These are phyloP conservation scores for Pilaira anomala DNA, from an alignment of 192 early-diverging fungal genomes.

Conservation along the genomic window DNA sequence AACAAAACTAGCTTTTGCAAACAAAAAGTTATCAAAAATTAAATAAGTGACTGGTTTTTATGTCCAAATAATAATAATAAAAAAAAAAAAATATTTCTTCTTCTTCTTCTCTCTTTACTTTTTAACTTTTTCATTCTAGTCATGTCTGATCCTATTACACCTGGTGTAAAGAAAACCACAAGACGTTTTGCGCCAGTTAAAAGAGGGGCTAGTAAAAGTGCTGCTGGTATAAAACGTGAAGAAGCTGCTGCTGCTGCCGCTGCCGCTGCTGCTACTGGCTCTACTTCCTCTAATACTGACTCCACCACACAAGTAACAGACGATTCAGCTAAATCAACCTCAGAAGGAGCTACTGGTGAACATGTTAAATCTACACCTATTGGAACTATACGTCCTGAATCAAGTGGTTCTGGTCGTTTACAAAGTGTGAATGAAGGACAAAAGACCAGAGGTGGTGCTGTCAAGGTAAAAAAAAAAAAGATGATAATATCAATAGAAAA, in stretches of 20 bases:
- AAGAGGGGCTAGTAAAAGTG: conserved; percentile 12
- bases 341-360: neutral
- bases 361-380: neutral
- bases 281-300: neutral
- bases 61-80: neutral
- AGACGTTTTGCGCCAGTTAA: conserved; percentile 27
- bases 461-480: conserved; percentile 36
- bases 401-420: conserved; percentile 21
- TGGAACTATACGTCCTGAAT: conserved; percentile 30
- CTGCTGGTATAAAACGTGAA: neutral
- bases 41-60: conserved; percentile 33
- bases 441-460: conserved; percentile 39
- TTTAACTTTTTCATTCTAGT: neutral
- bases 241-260: neutral
- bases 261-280: neutral
- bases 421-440: conserved; percentile 29
- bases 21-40: conserved; percentile 74
- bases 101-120: neutral
- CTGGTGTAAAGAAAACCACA: conserved; percentile 20
- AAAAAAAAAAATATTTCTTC: neutral
- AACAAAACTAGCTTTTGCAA: conserved; percentile 67
- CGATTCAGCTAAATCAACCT: neutral
- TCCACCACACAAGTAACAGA: neutral
- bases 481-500: too few species aligned
- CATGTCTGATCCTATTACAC: conserved; percentile 19